A percentile compares a stretch with the other conserved stretches of the same genome.
phyloP scores from a whole-genome alignment of 2,329 filamentous ascomycete species.

The Epicoccum sorghinum region DNA sequence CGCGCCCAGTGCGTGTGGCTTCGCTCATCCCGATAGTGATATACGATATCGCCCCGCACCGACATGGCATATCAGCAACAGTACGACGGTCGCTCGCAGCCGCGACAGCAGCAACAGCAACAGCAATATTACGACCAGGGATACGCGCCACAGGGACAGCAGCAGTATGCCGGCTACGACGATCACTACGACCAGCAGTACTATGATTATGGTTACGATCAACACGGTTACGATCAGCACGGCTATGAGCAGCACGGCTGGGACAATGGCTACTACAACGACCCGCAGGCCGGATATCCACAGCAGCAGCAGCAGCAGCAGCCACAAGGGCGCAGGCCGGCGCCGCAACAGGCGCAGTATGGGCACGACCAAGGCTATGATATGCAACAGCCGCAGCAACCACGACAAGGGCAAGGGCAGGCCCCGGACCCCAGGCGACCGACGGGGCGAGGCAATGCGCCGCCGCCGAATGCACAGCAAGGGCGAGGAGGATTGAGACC shows the following conservation, averaged over 20 bases:
- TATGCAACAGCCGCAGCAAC: constrained; percentile 32
- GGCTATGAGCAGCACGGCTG: constrained; percentile 39
- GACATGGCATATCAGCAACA: constrained; percentile 51
- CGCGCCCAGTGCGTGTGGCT: constrained; percentile 23
- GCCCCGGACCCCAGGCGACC: constrained; percentile 40
- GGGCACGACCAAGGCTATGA: constrained; percentile 36
- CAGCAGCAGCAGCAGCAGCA: constrained; percentile 22
- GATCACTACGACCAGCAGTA: constrained; percentile 39
- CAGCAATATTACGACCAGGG: constrained; percentile 17
- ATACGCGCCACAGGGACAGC: constrained; percentile 29
- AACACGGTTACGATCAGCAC: constrained; percentile 38
- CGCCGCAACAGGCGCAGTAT: constrained; percentile 28
- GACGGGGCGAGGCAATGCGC: constrained; percentile 31
- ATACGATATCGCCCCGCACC: constrained; percentile 22
- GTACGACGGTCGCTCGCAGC: constrained; percentile 42
- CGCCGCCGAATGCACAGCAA: constrained; percentile 27
- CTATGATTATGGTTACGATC: constrained; percentile 44
- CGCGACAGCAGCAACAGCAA: constrained; percentile 39
- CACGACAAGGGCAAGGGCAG: constrained; percentile 33
- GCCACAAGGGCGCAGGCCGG: neutral
- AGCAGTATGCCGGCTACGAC: constrained; percentile 39
- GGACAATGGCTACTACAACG: constrained; percentile 43
- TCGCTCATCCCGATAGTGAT: constrained; percentile 16
- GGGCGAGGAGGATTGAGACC: constrained; percentile 34
- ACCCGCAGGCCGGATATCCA: constrained; percentile 34